These are phyloP conservation scores for Claviceps digitariae DNA, from an alignment of 2,329 filamentous ascomycete species.

Conservation along the genomic window DNA sequence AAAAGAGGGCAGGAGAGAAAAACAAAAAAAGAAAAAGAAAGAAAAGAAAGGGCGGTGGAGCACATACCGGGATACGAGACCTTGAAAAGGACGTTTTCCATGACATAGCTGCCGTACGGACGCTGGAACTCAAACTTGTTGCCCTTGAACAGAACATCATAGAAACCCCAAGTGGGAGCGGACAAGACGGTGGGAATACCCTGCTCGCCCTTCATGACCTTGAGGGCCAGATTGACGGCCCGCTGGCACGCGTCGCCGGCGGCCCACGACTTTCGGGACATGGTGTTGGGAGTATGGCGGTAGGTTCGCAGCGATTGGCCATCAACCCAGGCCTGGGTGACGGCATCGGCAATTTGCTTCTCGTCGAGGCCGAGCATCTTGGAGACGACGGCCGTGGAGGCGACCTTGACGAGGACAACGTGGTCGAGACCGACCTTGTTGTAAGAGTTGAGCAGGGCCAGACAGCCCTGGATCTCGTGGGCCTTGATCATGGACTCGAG, in stretches of 20 bases:
- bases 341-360: slow-evolving; percentile 84
- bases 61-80: slow-evolving; percentile 82
- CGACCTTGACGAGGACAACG: slow-evolving; percentile 95
- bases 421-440: slow-evolving; percentile 98
- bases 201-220: slow-evolving; percentile 82
- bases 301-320: slow-evolving; percentile 94
- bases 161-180: slow-evolving; percentile 93
- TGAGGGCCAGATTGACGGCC: slow-evolving; percentile 80
- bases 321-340: slow-evolving; percentile 96
- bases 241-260: slow-evolving; percentile 96
- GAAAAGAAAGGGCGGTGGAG: background rate
- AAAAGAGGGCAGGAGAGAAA: no score
- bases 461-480: slow-evolving; percentile 95
- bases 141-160: slow-evolving; percentile 94
- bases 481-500: slow-evolving; percentile 98
- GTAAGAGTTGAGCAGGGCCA: slow-evolving; percentile 95
- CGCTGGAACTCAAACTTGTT: slow-evolving; percentile 95
- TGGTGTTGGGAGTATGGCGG: slow-evolving; percentile 95
- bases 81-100: slow-evolving; percentile 99
- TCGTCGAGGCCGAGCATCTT: slow-evolving; percentile 87
- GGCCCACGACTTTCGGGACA: slow-evolving; percentile 99
- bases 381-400: slow-evolving; percentile 83
- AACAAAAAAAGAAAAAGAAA: background rate
- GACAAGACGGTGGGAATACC: slow-evolving; percentile 88
- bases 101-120: slow-evolving; percentile 93